Conservation (phyloP, 129 eudicot genomes). For the Deinandra increscens region DNA sequence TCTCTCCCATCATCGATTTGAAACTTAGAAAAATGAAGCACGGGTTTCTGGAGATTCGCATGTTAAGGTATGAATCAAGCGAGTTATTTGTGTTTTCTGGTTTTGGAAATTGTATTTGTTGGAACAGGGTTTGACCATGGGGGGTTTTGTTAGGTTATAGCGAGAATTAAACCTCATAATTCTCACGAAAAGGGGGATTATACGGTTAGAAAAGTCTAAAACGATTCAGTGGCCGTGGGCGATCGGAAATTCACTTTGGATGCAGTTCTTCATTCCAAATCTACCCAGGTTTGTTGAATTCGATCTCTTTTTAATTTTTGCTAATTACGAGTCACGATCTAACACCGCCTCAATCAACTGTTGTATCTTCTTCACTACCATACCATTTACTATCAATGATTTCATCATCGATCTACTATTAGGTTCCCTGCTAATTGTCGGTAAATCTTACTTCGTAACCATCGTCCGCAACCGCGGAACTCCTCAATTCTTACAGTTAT, state of each 20-base stretch:
- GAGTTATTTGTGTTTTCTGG: neutral
- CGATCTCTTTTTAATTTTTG: neutral
- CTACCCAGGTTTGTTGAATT: conserved; percentile 64
- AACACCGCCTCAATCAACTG: neutral
- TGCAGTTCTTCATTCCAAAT: conserved; percentile 66
- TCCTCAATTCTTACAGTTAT: too few relatives aligned
- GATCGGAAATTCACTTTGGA: conserved; percentile 63
- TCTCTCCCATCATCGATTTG: too few relatives aligned
- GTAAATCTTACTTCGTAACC: too few relatives aligned
- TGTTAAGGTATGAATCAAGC: conserved; percentile 57
- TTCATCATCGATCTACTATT: too few relatives aligned
- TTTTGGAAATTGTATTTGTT: neutral
- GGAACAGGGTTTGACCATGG: neutral
- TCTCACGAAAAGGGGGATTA: conserved; percentile 46
- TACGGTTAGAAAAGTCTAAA: too few relatives aligned
- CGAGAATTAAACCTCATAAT: conserved; percentile 72
- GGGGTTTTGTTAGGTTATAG: conserved; percentile 58
- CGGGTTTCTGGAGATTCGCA: conserved; percentile 47
- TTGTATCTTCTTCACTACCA: too few relatives aligned
- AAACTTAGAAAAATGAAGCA: conserved; percentile 14
- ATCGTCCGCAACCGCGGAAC: too few relatives aligned
- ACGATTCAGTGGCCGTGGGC: conserved; percentile 53
- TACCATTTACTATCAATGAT: too few relatives aligned
- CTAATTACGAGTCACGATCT: neutral
- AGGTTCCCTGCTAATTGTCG: too few relatives aligned